Conservation (phyloP, 768 basidiomycete genomes). For the Terana coerulea region DNA sequence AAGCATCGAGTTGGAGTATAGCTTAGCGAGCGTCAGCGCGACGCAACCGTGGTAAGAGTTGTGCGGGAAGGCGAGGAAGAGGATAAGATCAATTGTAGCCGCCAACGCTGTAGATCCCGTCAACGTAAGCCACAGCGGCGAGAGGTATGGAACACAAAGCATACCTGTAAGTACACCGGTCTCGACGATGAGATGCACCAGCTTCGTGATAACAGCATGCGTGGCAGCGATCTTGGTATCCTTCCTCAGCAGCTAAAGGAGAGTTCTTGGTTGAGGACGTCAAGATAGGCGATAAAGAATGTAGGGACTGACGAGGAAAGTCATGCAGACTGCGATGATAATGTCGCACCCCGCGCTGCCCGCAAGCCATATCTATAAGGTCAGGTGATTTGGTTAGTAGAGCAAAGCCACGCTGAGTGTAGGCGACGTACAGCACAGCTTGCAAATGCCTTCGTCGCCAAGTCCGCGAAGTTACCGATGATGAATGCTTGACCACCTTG, state of each 20-base stretch:
- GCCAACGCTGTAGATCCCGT: background rate
- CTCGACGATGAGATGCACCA: background rate
- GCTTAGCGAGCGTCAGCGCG: slow-evolving; percentile 4
- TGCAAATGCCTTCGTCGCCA: background rate
- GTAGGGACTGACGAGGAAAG: slow-evolving; percentile 23
- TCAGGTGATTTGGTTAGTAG: background rate
- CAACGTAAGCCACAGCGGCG: background rate
- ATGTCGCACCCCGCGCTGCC: slow-evolving; percentile 21
- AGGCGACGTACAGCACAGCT: background rate
- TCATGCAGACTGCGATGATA: slow-evolving; percentile 23
- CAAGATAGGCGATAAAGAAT: slow-evolving; percentile 10
- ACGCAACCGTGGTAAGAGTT: background rate
- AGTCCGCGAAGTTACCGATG: background rate
- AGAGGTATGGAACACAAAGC: background rate
- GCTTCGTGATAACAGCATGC: background rate
- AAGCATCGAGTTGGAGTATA: slow-evolving; percentile 9
- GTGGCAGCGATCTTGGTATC: background rate
- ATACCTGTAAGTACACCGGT: slow-evolving; percentile 8
- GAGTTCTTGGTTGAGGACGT: background rate
- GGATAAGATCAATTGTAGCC: background rate
- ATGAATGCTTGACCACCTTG: background rate
- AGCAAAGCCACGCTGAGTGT: background rate
- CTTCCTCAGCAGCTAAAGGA: background rate
- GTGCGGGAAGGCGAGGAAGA: background rate
- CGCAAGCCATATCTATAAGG: slow-evolving; percentile 22